These are phyloP conservation scores for Przewalskia tangutica DNA, from an alignment of 257 asterid species.

Conservation along the genomic window DNA sequence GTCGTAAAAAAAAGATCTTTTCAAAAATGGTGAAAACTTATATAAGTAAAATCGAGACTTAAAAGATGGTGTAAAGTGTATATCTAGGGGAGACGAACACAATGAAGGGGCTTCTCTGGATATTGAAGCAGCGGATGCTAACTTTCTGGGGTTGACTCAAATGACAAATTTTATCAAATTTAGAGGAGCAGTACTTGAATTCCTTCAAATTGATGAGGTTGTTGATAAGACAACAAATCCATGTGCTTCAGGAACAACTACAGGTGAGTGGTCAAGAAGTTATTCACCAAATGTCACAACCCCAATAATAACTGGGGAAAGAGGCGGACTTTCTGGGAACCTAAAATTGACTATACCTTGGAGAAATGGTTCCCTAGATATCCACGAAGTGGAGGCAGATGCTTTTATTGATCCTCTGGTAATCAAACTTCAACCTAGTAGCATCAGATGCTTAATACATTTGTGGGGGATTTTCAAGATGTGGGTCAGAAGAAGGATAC, in stretches of 20 bases:
- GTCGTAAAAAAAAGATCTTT: too few relatives aligned
- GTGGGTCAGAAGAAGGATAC: conserved; percentile 22
- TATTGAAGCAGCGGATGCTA: too few relatives aligned
- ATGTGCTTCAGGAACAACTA: conserved; percentile 28
- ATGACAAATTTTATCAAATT: too few relatives aligned
- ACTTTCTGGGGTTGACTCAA: too few relatives aligned
- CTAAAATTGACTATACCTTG: conserved; percentile 80
- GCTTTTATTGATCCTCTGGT: conserved; percentile 69
- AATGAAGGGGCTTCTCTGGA: too few relatives aligned
- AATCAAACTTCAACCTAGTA: conserved; percentile 63
- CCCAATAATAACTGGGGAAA: conserved; percentile 56
- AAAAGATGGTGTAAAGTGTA: too few relatives aligned
- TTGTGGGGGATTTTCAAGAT: conserved; percentile 55
- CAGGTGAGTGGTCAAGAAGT: conserved; percentile 38
- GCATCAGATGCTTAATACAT: conserved; percentile 47
- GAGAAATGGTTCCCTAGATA: conserved; percentile 88
- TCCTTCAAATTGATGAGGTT: too few relatives aligned
- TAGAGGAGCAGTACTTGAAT: too few relatives aligned
- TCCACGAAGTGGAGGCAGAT: conserved; percentile 77
- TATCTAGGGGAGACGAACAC: too few relatives aligned
- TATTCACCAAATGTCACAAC: conserved; percentile 37
- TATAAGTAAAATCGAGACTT: too few relatives aligned
- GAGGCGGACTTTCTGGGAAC: conserved; percentile 78
- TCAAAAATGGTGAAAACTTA: too few relatives aligned
- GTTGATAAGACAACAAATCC: too few relatives aligned